Evolutionary conservation across 768 basidiomycete species (phyloP), one percentile per base, ranked within the genome.

Genomic region (Suillus sp.): DNA sequence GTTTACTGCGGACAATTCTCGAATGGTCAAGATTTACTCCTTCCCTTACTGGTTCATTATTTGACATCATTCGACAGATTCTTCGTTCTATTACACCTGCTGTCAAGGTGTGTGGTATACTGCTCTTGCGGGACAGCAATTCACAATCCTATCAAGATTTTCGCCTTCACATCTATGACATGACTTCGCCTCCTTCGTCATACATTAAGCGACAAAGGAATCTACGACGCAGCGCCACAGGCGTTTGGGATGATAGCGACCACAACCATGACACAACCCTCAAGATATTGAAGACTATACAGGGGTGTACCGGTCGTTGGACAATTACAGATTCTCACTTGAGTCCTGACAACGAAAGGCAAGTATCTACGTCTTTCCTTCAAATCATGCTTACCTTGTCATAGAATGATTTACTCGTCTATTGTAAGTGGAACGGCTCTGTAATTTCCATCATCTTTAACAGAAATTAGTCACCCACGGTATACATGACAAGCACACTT

Each of bases 241-340:
- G 63, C 4, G 53, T 62, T 55, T 65, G 68, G 59, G 65, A 76
- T 40, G 67, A 75, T 34, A 72, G 67, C 40, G 75, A 72, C 7
- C 68, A 65, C 77, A 80, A 81, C 37, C 85, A 88, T 59, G 72
- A 76, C 50, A 82, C 82, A 7, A 81, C 79, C 8, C 78, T 86
- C 70, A 81, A 80, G 56, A 72, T 80, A 22, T 75, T 81, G 57
- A 84, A 93, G 71, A 87, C 86, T 1, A 90, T 96, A 53, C 83
- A 87, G 70, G 96, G 92, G 1, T 79, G 84, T 38, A 82, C 85
- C 18, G 92, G 92, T 0, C 81, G 86, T 40, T 99, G 95, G 96
- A 97, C 96, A 0, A 92, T 99, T 62, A 98, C 95, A 8, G 97
- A 98, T 76, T 91, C 91, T 25, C 93, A 97, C 75, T 79, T 95